Evolutionary conservation across 2,329 filamentous ascomycete species (phyloP), one percentile per base, ranked within the genome.

Genomic region (Stromatinia cepivora): DNA sequence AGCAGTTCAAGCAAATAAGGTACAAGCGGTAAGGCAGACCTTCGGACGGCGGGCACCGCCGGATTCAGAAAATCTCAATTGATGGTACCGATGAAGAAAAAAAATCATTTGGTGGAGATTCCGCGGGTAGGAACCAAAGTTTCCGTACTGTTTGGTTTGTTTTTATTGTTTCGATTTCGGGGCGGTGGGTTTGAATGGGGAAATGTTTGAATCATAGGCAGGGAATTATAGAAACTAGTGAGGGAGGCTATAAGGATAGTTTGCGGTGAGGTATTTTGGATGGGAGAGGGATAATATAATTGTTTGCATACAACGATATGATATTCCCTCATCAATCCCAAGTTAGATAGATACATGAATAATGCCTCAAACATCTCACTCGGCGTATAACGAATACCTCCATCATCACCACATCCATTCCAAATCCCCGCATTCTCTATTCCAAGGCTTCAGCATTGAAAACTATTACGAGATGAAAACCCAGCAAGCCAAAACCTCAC

Each of bases 21-120:
- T 28, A 63, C 39, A 46, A n/a, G 58, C 58, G 58, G 58, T 61
- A 61, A 61, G 39, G 58, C 25, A 61, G 58, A 61, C 15, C 36
- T 59, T 46, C 59, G 56, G 56, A 34, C 56, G 31, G 45, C 59
- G 54, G 54, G 31, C 20, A 9, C 25, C 54, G 46, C 45, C 45
- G 45, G 46, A 22, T 11, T 31, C 28, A 50, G 45, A 62, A 11
- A 36, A 52, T 36, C 39, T 9, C 31, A 61, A 22, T 36, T 45
- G 28, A n/a, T 42, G 61, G n/a, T 52, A 52, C 61, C 61, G 61
- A 52, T 42, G 61, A 20, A 28, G 31, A 39, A 39, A 25, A 34
- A 13, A 36, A 50, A 17, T 52, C 46, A 36, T 63, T 64, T 15
- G 34, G 46, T 64, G 34, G 61, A 52, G 46, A 39, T 64, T 52